Base-by-base conservation (phyloP, 2,329 filamentous ascomycete genomes). In the Reticulascus tulasneorum region DNA sequence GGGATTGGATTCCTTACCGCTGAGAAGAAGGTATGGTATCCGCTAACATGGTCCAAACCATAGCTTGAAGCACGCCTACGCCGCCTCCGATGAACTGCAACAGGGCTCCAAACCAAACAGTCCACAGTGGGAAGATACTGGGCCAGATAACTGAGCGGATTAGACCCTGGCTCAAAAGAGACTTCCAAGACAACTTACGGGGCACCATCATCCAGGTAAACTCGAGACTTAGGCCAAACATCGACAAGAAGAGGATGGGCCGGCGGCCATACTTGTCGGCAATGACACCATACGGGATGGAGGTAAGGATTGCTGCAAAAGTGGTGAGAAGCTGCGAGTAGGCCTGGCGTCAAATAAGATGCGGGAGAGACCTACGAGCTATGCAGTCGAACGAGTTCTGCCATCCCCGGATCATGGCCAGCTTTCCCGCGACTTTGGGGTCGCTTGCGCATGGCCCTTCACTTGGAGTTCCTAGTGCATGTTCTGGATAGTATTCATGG, bases 391-490 rank as follows among this genome's bases (percentile, higher is more conserved):
- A 56, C 2, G 68, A 64, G 15, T 54, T 44, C 27, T 56, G 47
- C 62, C 69, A 72, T 1, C 72, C 73, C 25, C 62, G 60, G 13
- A 79, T 54, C 59, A 69, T 66, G 10, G 75, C 72, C 27, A 79
- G 56, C 15, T 64, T 61, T 18, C 65, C 60, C 46, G 79, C 74
- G 1, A 80, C 70, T 3, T 58, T 52, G 1, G 59, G 50, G 4
- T 33, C 48, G 28, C 41, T 36, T n/a, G n/a, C n/a, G n/a, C n/a
- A n/a, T n/a, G n/a, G n/a, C n/a, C n/a, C n/a, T n/a, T n/a, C n/a
- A n/a, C n/a, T n/a, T n/a, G n/a, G 34, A 29, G 44, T 47, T 21
- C 45, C 46, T 1, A 63, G 51, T 17, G 59, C 47, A 28, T 64
- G 53, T 3, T 63, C 55, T 6, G 69, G 64, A 44, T 68, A 71